phyloP scores from a whole-genome alignment of 2,329 filamentous ascomycete species.

The Penicillium thymicola region DNA sequence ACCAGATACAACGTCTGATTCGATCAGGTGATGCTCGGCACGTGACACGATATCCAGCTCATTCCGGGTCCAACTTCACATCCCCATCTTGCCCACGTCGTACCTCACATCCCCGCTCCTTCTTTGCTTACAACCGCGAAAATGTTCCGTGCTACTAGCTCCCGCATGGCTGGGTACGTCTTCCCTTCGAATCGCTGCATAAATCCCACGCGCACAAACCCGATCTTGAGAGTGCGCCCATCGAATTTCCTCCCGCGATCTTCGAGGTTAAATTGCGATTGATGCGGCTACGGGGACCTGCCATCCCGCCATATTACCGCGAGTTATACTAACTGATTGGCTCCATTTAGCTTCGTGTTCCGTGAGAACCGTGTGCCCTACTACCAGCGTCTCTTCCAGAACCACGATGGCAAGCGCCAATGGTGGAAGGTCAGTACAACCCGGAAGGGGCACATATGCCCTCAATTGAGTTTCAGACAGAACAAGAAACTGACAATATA shows the following conservation, averaged over 20 bases:
- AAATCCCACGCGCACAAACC: constrained; percentile 5
- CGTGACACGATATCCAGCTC: constrained; percentile 19
- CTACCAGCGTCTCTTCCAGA: constrained; percentile 66
- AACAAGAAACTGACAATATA: constrained; percentile 14
- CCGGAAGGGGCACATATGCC: constrained; percentile 1
- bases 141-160: constrained; percentile 42
- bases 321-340: constrained; percentile 18
- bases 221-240: constrained; percentile 16
- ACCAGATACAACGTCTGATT: constrained; percentile 24
- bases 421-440: constrained; percentile 63
- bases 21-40: constrained; percentile 28
- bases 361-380: constrained; percentile 66
- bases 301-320: not conserved
- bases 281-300: not conserved
- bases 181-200: constrained; percentile 1
- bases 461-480: not conserved
- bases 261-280: constrained; percentile 13
- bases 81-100: constrained; percentile 29
- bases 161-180: constrained; percentile 45
- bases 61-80: constrained; percentile 25
- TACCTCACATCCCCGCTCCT: constrained; percentile 23
- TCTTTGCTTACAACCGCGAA: constrained; percentile 31
- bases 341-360: constrained; percentile 49
- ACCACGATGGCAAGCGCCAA: constrained; percentile 62
- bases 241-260: constrained; percentile 15